A percentile compares a stretch with the other conserved stretches of the same genome.
Conservation (phyloP, 371 early-diverging fungal genomes). For the Haplosporangium sp. region DNA sequence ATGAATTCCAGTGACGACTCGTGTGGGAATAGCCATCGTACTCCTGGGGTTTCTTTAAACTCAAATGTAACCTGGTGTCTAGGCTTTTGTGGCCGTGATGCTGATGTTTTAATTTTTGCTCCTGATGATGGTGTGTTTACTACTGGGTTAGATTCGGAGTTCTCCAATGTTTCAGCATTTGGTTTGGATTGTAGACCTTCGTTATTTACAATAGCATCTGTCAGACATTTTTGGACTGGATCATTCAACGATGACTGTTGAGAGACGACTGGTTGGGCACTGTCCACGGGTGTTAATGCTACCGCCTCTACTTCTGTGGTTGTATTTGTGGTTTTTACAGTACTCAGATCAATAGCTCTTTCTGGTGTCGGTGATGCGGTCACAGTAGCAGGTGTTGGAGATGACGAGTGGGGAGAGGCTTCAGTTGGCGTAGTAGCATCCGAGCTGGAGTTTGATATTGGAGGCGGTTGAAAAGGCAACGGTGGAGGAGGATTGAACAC, state of each 20-base stretch:
- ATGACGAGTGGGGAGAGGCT: conserved; percentile 13
- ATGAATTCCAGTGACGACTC: conserved; percentile 45
- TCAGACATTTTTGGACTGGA: background rate
- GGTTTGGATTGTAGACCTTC: background rate
- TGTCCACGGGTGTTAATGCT: conserved; percentile 7
- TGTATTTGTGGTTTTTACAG: conserved; percentile 21
- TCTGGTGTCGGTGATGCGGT: conserved; percentile 32
- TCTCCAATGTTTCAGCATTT: background rate
- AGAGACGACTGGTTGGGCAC: background rate
- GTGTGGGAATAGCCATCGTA: conserved; percentile 48
- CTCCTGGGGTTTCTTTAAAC: conserved; percentile 49
- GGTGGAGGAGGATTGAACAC: conserved; percentile 40
- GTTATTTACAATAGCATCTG: background rate
- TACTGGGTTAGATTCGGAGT: background rate
- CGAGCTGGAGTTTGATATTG: conserved; percentile 9
- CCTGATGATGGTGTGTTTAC: conserved; percentile 9
- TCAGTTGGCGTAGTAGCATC: conserved; percentile 14
- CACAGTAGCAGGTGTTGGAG: conserved; percentile 12
- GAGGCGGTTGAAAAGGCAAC: background rate
- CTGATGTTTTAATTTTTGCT: background rate
- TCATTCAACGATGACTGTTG: background rate
- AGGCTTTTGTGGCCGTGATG: conserved; percentile 20
- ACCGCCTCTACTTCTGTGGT: conserved; percentile 16
- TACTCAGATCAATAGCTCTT: conserved; percentile 40
- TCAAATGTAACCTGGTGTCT: conserved; percentile 44